A percentile compares a stretch with the other conserved stretches of the same genome.
These are phyloP conservation scores for Biscutella laevigata DNA, from an alignment of 441 rosid species.

Conservation along the genomic window DNA sequence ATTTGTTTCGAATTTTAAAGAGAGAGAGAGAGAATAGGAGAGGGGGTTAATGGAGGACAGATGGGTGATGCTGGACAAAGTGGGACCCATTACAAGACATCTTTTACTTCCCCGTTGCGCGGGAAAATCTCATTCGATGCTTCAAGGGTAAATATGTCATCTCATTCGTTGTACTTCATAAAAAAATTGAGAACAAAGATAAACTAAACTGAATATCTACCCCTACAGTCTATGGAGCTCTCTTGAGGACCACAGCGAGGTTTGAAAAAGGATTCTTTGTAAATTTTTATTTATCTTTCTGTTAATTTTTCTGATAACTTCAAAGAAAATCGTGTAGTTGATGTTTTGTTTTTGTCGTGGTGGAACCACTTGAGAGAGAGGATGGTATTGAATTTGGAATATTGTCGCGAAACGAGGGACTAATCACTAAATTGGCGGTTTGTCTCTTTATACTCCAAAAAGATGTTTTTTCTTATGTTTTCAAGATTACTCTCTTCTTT, in stretches of 20 bases:
- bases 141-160: constrained; percentile 5
- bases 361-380: constrained; percentile 15
- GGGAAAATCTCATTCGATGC: constrained; percentile 16
- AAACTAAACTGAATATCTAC: too few species aligned
- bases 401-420: neutral
- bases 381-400: neutral
- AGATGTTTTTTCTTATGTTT: constrained; percentile 19
- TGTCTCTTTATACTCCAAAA: constrained; percentile 11
- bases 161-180: too few species aligned
- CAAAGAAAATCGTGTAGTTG: neutral
- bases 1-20: neutral
- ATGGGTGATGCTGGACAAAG: constrained; percentile 25
- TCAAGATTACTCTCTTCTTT: neutral
- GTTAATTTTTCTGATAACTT: too few species aligned
- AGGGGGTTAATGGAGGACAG: constrained; percentile 76
- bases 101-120: constrained; percentile 19
- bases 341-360: neutral
- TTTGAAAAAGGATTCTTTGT: too few species aligned
- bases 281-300: too few species aligned
- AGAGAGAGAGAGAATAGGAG: constrained; percentile 32
- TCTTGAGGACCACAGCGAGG: constrained; percentile 18
- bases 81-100: constrained; percentile 27
- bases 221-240: too few species aligned
- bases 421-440: constrained; percentile 18
- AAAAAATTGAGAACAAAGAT: too few species aligned